Evolutionary conservation across 192 early-diverging fungal species (phyloP).

Genomic region (Rhizophagus prolifer): DNA sequence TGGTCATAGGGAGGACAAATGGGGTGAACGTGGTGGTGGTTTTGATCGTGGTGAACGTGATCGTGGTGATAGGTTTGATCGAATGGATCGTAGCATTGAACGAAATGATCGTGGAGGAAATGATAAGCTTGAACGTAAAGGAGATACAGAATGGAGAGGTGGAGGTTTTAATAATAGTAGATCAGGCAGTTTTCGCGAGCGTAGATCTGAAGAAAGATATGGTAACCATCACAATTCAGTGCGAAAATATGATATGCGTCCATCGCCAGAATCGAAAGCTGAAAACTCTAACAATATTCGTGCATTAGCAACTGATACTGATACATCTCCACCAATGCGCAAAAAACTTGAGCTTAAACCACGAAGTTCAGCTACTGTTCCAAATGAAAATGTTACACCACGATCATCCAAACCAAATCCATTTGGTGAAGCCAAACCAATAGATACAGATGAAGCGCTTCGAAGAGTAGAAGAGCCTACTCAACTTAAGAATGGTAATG

Average conservation of each 20-base stretch:
- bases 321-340: slow-evolving; percentile 39
- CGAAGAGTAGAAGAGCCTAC: slow-evolving; percentile 53
- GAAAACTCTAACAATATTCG: background rate
- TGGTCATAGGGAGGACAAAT: slow-evolving; percentile 33
- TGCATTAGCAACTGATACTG: background rate
- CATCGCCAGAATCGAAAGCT: background rate
- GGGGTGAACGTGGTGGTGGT: slow-evolving; percentile 42
- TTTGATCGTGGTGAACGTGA: slow-evolving; percentile 36
- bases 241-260: slow-evolving; percentile 7
- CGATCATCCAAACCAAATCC: slow-evolving; percentile 50
- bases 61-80: slow-evolving; percentile 19
- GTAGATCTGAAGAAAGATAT: slow-evolving; percentile 19
- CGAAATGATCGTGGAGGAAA: slow-evolving; percentile 37
- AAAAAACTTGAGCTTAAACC: slow-evolving; percentile 56
- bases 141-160: slow-evolving; percentile 48
- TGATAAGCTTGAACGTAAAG: slow-evolving; percentile 37
- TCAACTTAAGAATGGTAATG: background rate
- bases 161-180: slow-evolving; percentile 34
- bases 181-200: slow-evolving; percentile 18
- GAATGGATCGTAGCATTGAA: slow-evolving; percentile 21
- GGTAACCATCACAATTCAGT: slow-evolving; percentile 10
- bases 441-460: slow-evolving; percentile 57
- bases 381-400: background rate
- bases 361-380: slow-evolving; percentile 34
- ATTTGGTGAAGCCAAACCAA: slow-evolving; percentile 63